phyloP scores from a whole-genome alignment of 208 protist genomes.

The Leishmania guyanensis region DNA sequence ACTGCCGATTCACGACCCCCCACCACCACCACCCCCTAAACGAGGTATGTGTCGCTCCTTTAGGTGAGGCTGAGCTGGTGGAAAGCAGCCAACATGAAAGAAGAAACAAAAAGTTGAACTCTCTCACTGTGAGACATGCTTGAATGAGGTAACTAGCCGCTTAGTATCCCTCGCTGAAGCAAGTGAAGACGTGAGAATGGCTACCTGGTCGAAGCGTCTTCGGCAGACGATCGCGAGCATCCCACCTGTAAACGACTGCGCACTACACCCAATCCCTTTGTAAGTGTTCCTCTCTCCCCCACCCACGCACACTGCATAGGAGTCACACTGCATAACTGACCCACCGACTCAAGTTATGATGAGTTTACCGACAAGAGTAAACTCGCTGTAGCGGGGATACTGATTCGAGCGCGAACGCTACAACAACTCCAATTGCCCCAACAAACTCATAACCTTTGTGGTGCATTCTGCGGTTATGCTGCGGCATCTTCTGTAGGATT shows the following conservation, averaged over 20 bases:
- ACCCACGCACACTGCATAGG: neutral
- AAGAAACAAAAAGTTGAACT: neutral
- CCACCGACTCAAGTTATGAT: neutral
- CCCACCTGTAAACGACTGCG: neutral
- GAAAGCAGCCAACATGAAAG: neutral
- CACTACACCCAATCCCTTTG: neutral
- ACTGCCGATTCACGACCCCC: neutral
- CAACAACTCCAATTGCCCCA: neutral
- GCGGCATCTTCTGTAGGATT: neutral
- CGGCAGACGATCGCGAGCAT: neutral
- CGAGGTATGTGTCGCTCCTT: neutral
- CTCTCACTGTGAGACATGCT: neutral
- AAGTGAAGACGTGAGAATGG: neutral
- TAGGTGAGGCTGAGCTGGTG: neutral
- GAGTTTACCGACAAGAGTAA: neutral
- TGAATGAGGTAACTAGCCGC: neutral
- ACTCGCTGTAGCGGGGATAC: neutral
- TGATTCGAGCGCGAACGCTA: neutral
- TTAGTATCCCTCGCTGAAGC: neutral
- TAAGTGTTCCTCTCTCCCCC: neutral
- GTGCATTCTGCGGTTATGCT: neutral
- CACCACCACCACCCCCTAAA: neutral
- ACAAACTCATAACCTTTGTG: neutral
- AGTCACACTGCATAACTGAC: neutral
- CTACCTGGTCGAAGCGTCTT: neutral